A percentile compares a stretch with the other conserved stretches of the same genome.
phyloP scores from a whole-genome alignment of 2,329 filamentous ascomycete genomes.

The Penicillium vulpinum region DNA sequence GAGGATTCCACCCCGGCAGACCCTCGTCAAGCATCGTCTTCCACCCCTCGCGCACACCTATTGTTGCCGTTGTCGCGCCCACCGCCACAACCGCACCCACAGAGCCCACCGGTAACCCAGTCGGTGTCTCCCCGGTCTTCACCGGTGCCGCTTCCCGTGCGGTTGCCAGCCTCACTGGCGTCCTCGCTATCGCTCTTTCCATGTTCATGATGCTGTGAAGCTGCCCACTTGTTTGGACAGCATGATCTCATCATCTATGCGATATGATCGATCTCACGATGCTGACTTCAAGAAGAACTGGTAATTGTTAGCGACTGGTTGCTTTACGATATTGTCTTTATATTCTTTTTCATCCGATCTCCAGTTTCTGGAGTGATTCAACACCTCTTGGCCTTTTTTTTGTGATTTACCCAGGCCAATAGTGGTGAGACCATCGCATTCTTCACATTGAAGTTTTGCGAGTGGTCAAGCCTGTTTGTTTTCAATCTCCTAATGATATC shows the following conservation, averaged over 20 bases:
- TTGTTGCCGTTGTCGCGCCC: constrained; percentile 1
- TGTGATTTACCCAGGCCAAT: constrained; percentile 11
- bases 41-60: constrained; percentile 7
- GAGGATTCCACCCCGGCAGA: constrained; percentile 6
- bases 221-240: not conserved
- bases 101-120: constrained; percentile 6
- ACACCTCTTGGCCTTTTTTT: constrained; percentile 7
- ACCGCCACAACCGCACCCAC: not conserved
- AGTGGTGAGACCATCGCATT: not conserved
- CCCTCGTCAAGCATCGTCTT: constrained; percentile 12
- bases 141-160: constrained; percentile 14
- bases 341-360: constrained; percentile 1
- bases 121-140: constrained; percentile 14
- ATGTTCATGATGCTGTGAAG: constrained; percentile 13
- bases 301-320: not conserved
- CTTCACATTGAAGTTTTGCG: not conserved
- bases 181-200: constrained; percentile 14
- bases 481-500: constrained; percentile 1
- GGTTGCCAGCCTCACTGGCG: constrained; percentile 3
- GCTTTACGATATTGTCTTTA: constrained; percentile 2
- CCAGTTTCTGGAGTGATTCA: constrained; percentile 3
- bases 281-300: constrained; percentile 1
- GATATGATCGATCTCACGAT: constrained; percentile 8
- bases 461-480: not conserved
- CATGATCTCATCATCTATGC: constrained; percentile 4